A percentile compares a stretch with the other conserved stretches of the same genome.
phyloP scores from a whole-genome alignment of 768 basidiomycete genomes.

The Amanita muscaria region DNA sequence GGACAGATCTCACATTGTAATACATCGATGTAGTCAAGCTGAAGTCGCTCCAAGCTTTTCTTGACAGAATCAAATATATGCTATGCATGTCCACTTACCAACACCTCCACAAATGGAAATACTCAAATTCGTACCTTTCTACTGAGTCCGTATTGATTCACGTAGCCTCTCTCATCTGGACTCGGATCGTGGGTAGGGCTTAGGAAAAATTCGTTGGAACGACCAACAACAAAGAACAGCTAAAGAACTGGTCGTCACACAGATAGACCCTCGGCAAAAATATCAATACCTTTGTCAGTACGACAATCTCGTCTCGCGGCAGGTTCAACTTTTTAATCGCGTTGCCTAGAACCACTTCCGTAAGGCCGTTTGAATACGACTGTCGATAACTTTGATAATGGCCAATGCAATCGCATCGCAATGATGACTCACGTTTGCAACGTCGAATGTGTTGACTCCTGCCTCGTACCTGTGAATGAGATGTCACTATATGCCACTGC shows the following conservation, averaged over 20 bases:
- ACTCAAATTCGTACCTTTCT: conserved; percentile 18
- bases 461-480: conserved; percentile 37
- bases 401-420: background rate
- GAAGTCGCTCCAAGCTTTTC: conserved; percentile 52
- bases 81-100: conserved; percentile 26
- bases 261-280: background rate
- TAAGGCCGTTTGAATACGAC: conserved; percentile 58
- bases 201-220: conserved; percentile 13
- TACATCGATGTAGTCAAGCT: conserved; percentile 47
- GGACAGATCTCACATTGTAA: background rate
- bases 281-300: conserved; percentile 53
- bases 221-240: conserved; percentile 29
- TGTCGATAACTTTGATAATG: conserved; percentile 13
- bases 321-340: conserved; percentile 58
- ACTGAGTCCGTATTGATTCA: conserved; percentile 44
- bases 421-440: conserved; percentile 31
- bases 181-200: conserved; percentile 8
- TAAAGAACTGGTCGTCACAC: conserved; percentile 15
- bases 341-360: conserved; percentile 64
- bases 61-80: conserved; percentile 68
- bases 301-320: conserved; percentile 68
- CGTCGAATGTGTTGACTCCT: conserved; percentile 57
- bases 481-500: background rate
- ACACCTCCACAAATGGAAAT: background rate
- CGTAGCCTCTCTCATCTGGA: conserved; percentile 36